phyloP scores from a whole-genome alignment of 176 grass and related monocot genomes.

The Rhynchospora tenuis region DNA sequence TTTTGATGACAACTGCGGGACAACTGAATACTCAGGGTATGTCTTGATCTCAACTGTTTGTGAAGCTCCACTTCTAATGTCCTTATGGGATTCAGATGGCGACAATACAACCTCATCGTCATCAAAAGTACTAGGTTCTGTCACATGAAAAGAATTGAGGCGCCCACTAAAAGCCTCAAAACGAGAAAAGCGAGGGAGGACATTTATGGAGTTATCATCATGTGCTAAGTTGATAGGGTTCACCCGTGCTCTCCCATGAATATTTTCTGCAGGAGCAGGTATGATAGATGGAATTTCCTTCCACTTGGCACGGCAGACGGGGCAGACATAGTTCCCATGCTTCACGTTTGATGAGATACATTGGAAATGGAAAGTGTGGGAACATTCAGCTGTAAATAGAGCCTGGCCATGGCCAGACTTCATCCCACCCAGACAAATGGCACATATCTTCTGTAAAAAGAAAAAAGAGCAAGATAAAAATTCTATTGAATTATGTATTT shows the following conservation, averaged over 20 bases:
- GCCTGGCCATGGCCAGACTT: conserved; percentile 65
- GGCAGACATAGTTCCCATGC: conserved; percentile 54
- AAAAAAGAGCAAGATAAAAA: background rate
- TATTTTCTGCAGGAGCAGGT: conserved; percentile 31
- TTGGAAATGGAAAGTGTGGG: conserved; percentile 72
- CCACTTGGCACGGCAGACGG: conserved; percentile 78
- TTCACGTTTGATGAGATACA: conserved; percentile 57
- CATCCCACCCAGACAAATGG: conserved; percentile 80
- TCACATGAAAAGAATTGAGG: conserved; percentile 29
- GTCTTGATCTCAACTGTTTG: conserved; percentile 53
- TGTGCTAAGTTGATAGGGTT: conserved; percentile 44
- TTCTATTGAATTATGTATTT: background rate
- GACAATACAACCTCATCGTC: conserved; percentile 63
- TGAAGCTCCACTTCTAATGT: background rate
- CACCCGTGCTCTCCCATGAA: conserved; percentile 55
- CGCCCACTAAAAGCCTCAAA: conserved; percentile 35
- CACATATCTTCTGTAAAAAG: conserved; percentile 58
- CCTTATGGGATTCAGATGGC: conserved; percentile 23
- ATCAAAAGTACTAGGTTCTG: conserved; percentile 49
- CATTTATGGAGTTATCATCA: conserved; percentile 39
- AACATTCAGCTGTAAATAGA: conserved; percentile 83
- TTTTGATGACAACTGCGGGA: conserved; percentile 28
- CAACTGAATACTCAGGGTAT: conserved; percentile 40
- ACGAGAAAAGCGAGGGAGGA: conserved; percentile 37
- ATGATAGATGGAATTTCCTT: conserved; percentile 60